Base-by-base conservation (phyloP, 331 rosid genomes). In the Saraca asoca region DNA sequence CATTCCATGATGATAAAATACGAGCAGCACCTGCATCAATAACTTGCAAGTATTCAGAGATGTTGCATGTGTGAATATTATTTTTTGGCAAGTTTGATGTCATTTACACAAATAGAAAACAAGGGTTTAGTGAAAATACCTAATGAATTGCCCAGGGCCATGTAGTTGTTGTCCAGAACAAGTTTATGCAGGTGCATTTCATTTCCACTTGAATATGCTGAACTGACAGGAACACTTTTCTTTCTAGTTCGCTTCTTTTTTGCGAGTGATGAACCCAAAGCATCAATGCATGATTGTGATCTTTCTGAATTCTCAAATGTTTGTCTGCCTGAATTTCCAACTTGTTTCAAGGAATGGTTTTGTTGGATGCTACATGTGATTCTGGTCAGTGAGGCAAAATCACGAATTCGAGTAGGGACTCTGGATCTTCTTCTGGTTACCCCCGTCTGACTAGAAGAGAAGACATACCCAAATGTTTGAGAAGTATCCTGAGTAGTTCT, bases 191-290 rank as follows among this genome's bases (percentile, higher is more conserved):
- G 71, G 51, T 64, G 85, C 72, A 34, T 74, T 70, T 54, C 55
- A 48, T 78, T 80, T 37, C 61, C 33, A 73, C 62, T 75, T 64
- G 78, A 55, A 72, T 64, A 31, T 35, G 72, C 49, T 68, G 88
- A 73, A 44, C 61, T 51, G 39, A 72, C 45, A 60, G 52, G 39
- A 41, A 37, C 44, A 18, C 16, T 78, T 73, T 56, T 88, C 81
- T 76, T 83, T 58, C 58, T 85, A 50, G 62, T 72, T 69, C 79
- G 79, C 77, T 78, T 85, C 78, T 79, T 94, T 82, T 72, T 87
- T 68, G 85, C 66, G 6, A 62, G 69, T 61, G 81, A 43, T 69
- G 85, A 62, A 44, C 24, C 70, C 53, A 84, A 76, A 54, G 75
- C 75, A 50, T 75, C 80, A 46, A 31, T 68, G 80, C 84, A 81